phyloP scores from a whole-genome alignment of 176 grass and related monocot species.

The Raddia distichophylla region DNA sequence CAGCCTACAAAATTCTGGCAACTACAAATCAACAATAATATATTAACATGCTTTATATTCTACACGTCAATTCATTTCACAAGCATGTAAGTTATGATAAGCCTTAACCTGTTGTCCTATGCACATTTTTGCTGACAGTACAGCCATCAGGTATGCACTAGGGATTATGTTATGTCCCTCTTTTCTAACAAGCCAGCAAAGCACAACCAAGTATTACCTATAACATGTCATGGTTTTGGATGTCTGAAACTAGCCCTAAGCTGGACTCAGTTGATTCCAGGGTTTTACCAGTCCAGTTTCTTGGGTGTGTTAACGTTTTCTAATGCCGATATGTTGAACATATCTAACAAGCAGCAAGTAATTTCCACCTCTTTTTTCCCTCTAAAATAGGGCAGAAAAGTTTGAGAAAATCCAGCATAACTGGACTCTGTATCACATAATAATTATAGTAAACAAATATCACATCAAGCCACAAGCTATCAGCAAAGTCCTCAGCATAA shows the following conservation, averaged over 20 bases:
- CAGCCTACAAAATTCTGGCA: not conserved
- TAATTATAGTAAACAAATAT: not conserved
- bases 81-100: not conserved
- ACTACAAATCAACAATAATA: constrained; percentile 6
- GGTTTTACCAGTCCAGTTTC: not conserved
- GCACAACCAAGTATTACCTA: not conserved
- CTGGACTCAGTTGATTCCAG: not conserved
- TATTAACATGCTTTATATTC: not conserved
- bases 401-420: not conserved
- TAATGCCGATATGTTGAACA: not conserved
- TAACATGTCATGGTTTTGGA: not conserved
- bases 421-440: not conserved
- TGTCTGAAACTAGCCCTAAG: not conserved
- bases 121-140: not conserved
- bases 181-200: constrained; percentile 3
- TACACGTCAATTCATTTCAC: not conserved
- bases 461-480: not conserved
- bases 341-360: not conserved
- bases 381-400: not conserved
- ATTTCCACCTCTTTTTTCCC: not conserved
- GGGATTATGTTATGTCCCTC: not conserved
- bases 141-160: not conserved
- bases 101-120: not conserved
- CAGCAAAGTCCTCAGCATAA: constrained; percentile 4
- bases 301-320: not conserved